A percentile compares a stretch with the other conserved stretches of the same genome.
These are phyloP conservation scores for Syncephalastrum sp. DNA, from an alignment of 371 early-diverging fungal species.

Conservation along the genomic window DNA sequence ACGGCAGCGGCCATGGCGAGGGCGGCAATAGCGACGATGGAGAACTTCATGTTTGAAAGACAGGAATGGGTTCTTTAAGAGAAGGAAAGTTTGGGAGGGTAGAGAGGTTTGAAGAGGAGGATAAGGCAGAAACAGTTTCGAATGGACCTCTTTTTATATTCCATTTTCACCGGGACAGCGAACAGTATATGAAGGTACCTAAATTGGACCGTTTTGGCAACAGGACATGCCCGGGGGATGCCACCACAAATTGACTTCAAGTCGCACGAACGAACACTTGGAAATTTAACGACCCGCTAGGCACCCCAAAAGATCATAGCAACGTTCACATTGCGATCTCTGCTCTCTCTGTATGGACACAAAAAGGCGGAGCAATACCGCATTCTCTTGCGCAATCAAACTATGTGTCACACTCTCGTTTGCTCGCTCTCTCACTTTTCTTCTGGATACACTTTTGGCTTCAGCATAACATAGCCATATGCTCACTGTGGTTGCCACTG, in stretches of 20 bases:
- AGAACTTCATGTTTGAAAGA: slow-evolving; percentile 20
- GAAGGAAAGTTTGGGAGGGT: slow-evolving; percentile 9
- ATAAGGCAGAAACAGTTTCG: neutral
- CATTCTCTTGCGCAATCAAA: too few relatives aligned
- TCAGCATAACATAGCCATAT: too few relatives aligned
- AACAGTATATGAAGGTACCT: neutral
- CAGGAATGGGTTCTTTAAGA: slow-evolving; percentile 6
- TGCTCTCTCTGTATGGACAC: too few relatives aligned
- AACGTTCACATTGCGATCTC: too few relatives aligned
- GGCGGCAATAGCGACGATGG: slow-evolving; percentile 16
- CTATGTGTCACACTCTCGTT: too few relatives aligned
- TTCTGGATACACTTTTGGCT: too few relatives aligned
- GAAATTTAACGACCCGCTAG: slow-evolving; percentile 2
- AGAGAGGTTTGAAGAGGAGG: slow-evolving; percentile 4
- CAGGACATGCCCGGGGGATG: slow-evolving; percentile 8
- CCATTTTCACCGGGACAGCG: neutral
- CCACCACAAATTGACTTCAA: neutral
- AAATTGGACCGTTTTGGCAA: slow-evolving; percentile 11
- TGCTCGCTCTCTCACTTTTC: too few relatives aligned
- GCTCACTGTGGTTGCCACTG: too few relatives aligned
- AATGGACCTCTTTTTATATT: slow-evolving; percentile 8
- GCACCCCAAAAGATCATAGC: too few relatives aligned
- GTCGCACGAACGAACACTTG: slow-evolving; percentile 8
- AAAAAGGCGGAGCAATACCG: too few relatives aligned
- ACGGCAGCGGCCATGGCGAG: slow-evolving; percentile 13